Evolutionary conservation across 2,329 filamentous ascomycete species (phyloP).

Genomic region (Stromatinia cepivora): DNA sequence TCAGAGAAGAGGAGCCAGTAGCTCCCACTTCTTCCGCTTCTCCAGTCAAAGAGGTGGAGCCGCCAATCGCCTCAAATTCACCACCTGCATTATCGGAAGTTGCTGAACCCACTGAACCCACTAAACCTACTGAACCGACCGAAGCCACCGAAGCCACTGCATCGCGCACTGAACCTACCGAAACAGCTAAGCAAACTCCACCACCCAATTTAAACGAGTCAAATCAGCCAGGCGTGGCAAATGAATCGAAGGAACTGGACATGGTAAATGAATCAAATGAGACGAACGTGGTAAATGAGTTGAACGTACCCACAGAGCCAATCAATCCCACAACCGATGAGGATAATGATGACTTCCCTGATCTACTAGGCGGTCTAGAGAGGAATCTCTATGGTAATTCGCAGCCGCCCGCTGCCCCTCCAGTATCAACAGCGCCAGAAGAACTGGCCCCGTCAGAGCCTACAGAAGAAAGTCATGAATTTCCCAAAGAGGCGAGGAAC

Average conservation of each 20-base stretch:
- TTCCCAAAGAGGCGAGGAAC: background rate
- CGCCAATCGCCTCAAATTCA: background rate
- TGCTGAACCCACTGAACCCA: background rate
- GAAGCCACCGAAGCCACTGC: background rate
- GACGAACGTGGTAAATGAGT: background rate
- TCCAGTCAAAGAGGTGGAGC: background rate
- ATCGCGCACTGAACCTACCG: background rate
- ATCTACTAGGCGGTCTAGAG: slow-evolving; percentile 37
- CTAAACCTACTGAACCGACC: background rate
- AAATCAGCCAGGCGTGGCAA: background rate
- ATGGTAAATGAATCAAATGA: background rate
- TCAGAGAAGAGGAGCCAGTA: background rate
- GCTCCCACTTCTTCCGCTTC: background rate
- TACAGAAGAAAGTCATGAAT: background rate
- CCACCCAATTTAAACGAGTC: background rate
- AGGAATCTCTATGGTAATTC: slow-evolving; percentile 29
- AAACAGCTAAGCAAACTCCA: background rate
- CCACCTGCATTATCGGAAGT: background rate
- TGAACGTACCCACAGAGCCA: background rate
- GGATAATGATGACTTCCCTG: slow-evolving; percentile 34
- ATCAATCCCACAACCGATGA: slow-evolving; percentile 22
- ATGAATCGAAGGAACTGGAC: background rate
- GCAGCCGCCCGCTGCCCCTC: background rate
- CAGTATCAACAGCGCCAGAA: background rate
- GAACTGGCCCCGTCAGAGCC: background rate